A percentile compares a stretch with the other conserved stretches of the same genome.
These are phyloP conservation scores for Diversispora epigaea DNA, from an alignment of 192 early-diverging fungal species.

Conservation along the genomic window DNA sequence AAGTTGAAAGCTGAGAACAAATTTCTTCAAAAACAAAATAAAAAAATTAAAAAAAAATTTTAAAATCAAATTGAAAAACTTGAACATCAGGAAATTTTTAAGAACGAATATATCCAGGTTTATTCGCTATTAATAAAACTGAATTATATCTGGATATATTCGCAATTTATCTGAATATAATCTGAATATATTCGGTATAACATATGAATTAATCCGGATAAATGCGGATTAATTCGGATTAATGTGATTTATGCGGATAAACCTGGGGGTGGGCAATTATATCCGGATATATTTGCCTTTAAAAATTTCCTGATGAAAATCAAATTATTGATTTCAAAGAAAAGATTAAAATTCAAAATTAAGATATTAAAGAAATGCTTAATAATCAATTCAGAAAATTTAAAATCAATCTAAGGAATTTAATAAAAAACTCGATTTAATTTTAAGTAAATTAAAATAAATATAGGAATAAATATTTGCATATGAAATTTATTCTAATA, in stretches of 20 bases:
- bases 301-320: no score
- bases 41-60: conserved; percentile 13
- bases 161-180: no score
- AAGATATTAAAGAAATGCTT: conserved; percentile 1
- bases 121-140: no score
- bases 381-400: neutral
- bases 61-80: conserved; percentile 16
- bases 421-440: conserved; percentile 12
- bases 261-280: no score
- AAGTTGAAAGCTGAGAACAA: conserved; percentile 13
- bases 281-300: no score
- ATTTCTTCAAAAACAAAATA: conserved; percentile 20
- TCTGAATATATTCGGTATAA: no score
- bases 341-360: conserved; percentile 18
- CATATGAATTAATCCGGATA: no score
- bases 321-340: conserved; percentile 10
- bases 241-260: no score
- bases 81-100: no score
- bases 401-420: conserved; percentile 11
- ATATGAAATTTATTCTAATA: conserved; percentile 11
- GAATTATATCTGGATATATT: no score
- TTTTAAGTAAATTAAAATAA: conserved; percentile 21
- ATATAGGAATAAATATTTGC: conserved; percentile 20
- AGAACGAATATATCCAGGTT: no score
- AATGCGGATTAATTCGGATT: no score